Conservation (phyloP, 106 monocot species). For the Allium fistulosum region DNA sequence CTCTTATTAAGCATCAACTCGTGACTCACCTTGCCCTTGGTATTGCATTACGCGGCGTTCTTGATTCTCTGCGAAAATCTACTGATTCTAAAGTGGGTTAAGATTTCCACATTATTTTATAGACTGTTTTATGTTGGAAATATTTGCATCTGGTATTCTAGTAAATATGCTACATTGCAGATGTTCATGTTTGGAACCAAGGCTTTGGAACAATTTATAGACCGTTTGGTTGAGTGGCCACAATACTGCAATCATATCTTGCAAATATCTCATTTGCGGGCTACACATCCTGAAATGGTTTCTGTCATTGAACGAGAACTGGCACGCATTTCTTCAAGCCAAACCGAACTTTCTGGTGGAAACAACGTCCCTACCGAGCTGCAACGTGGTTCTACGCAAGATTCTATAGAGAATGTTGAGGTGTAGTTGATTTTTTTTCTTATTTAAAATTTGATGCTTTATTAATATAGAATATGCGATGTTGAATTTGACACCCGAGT, state of each 20-base stretch:
- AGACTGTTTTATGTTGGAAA: not conserved
- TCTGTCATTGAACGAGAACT: conserved; percentile 53
- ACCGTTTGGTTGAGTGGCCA: conserved; percentile 69
- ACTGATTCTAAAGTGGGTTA: conserved; percentile 77
- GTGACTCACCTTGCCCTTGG: conserved; percentile 81
- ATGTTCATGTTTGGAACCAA: conserved; percentile 79
- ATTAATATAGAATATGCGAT: not conserved
- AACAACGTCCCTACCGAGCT: conserved; percentile 26
- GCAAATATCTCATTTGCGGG: conserved; percentile 70
- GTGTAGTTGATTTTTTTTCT: conserved; percentile 21
- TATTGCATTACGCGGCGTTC: conserved; percentile 83
- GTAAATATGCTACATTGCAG: conserved; percentile 23
- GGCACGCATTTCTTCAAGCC: conserved; percentile 57
- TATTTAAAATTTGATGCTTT: not conserved
- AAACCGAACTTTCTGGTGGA: conserved; percentile 35
- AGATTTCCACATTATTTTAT: not conserved
- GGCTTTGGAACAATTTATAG: conserved; percentile 68
- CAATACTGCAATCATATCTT: conserved; percentile 80
- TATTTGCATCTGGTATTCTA: not conserved
- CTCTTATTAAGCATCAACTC: conserved; percentile 91
- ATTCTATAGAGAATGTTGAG: conserved; percentile 42
- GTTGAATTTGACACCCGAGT: not conserved
- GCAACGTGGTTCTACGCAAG: conserved; percentile 30
- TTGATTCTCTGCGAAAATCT: conserved; percentile 94
- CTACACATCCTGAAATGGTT: conserved; percentile 56